Evolutionary conservation across 768 basidiomycete genomes (phyloP), one percentile per base, ranked within the genome.

Genomic region (Tephrocybe sp.): DNA sequence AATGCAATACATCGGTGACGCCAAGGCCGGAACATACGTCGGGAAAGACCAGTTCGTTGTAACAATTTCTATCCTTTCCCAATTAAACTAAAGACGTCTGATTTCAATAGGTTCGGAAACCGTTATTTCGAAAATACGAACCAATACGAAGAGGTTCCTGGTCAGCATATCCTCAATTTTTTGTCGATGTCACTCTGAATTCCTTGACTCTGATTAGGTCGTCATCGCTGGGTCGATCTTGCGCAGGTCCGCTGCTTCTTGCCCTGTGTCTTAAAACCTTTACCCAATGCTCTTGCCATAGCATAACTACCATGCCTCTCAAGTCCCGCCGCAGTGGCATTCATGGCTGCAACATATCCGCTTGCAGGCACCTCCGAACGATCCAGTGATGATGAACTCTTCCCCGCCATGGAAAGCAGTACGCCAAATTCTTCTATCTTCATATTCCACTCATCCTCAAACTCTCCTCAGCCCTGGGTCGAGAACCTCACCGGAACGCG

Each of bases 311-410:
- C 88, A 98, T 62, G 92, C 90, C n/a, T 80, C 91, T 0, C 96
- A 99, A 74, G 86, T 97, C 30, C 90, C 93, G 14, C 82, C 95
- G 0, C 94, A 96, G 70, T 98, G 96, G 96, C 96, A 97, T 73
- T 85, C 94, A 4, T 98, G 95, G 95, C 71, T 98, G 32, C 78
- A 80, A 9, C 93, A 97, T 64, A 97, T 96, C 61, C 88, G 96
- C 43, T 81, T 85, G 58, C 82, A 85, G 21, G 80, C 93, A 4
- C 96, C 96, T 0, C 73, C 78, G 1, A 76, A 86, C 52, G 96
- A 98, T 62, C 65, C 76, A 1, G 70, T 92, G 21, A 73, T 96
- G 68, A 80, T 87, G 62, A 80, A 75, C 52, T 59, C 78, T 33
- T 80, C 83, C 25, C 93, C 89, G 1, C 70, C 85, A 0, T 98